Evolutionary conservation across 139 green algal species (phyloP), one percentile per base, ranked within the genome.

Genomic region (Raphidocelis subcapitata): DNA sequence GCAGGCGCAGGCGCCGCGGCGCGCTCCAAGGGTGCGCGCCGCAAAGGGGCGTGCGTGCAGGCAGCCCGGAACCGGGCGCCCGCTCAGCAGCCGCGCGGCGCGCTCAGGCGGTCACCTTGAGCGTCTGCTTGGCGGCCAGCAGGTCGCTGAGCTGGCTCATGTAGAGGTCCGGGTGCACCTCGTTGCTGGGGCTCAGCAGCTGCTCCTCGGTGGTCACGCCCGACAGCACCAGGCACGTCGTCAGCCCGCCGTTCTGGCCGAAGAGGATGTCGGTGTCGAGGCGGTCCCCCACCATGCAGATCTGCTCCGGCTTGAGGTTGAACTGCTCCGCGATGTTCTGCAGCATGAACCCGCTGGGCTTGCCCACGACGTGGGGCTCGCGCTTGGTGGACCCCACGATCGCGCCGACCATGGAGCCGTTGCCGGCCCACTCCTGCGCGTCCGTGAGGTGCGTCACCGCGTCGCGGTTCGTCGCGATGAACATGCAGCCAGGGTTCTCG

Each of bases 211-310:
- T 94, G 2, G 95, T 99, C 61, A 99, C 95, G 29, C 93, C 93
- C 79, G 80, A 86, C 62, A 90, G 80, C 51, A 90, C 93, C 31
- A 98, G 87, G 79, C 94, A 88, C 0, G 93, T 98, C 24, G 84
- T 86, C 3, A 97, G 87, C 15, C 96, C 95, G 26, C 94, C 95
- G 61, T 97, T 91, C 86, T 97, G 92, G 41, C 96, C 96, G 82
- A 99, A 99, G 62, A 97, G 81, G 69, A 99, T 97, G 83, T 99
- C 96, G 0, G 96, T 99, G 87, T 99, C 96, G 55, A 99, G 92
- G 32, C 96, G 84, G 83, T 99, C 96, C 12, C 96, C 96, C 49
- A 98, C 92, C 94, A 99, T 99, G 90, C 92, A 98, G 76, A 99
- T 99, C 84, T 99, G 84, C 32, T 90, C 69, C 29, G 85, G 85